Conservation (phyloP, 768 basidiomycete species). For the Lepiota venenata region DNA sequence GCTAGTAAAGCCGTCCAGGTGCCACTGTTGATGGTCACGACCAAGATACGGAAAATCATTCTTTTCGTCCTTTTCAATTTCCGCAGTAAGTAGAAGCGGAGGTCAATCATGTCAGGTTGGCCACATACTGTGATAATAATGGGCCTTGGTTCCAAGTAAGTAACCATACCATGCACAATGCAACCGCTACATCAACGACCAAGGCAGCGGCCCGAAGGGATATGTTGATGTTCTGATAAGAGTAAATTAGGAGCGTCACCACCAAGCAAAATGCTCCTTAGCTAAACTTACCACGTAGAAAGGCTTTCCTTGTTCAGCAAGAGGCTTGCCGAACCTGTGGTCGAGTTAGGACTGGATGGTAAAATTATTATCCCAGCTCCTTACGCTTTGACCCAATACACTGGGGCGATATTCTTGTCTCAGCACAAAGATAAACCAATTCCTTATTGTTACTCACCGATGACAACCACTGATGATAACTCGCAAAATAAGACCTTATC, state of each 20-base stretch:
- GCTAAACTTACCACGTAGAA: not conserved
- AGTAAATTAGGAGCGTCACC: not conserved
- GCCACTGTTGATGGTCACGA: slow-evolving; percentile 15
- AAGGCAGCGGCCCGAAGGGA: not conserved
- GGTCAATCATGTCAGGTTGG: not conserved
- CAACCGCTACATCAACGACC: not conserved
- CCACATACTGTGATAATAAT: not conserved
- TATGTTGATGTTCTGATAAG: not conserved
- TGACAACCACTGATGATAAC: not conserved
- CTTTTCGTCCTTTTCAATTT: not conserved
- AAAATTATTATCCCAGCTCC: not conserved
- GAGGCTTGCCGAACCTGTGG: not conserved
- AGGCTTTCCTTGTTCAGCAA: not conserved
- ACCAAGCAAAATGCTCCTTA: not conserved
- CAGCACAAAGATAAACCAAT: not conserved
- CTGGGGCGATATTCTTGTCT: not conserved
- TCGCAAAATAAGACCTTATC: not conserved
- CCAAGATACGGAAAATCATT: slow-evolving; percentile 9
- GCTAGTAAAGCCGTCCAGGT: slow-evolving; percentile 17
- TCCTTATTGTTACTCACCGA: not conserved
- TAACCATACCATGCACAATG: not conserved
- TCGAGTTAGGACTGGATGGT: not conserved
- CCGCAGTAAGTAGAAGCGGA: not conserved
- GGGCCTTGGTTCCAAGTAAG: not conserved
- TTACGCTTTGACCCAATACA: not conserved